phyloP scores from a whole-genome alignment of 1,139 yeast genomes.

The Kodamaea plutei region DNA sequence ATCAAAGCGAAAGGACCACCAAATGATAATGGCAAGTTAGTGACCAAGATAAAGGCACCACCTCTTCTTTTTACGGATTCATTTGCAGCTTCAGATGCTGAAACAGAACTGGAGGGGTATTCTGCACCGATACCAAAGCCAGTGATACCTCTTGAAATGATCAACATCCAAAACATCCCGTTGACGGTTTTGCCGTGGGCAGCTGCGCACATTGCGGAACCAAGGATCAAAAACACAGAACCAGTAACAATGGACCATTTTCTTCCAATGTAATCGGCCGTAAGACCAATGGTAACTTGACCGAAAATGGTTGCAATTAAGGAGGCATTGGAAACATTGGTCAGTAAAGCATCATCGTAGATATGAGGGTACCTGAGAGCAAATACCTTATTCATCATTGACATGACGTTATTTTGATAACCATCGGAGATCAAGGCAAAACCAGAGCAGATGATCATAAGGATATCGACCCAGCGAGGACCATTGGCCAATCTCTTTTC shows the following conservation, averaged over 20 bases:
- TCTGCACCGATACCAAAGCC: conserved; percentile 81
- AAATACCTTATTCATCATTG: conserved; percentile 52
- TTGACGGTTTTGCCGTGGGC: conserved; percentile 47
- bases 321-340: conserved; percentile 56
- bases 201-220: conserved; percentile 55
- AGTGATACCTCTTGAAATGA: conserved; percentile 61
- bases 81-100: conserved; percentile 73
- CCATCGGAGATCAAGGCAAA: conserved; percentile 62
- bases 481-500: conserved; percentile 27
- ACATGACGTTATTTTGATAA: conserved; percentile 60
- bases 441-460: conserved; percentile 51
- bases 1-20: conserved; percentile 78
- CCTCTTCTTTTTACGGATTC: conserved; percentile 60
- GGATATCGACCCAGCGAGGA: conserved; percentile 26
- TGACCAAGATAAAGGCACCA: conserved; percentile 57
- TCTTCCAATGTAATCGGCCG: conserved; percentile 56
- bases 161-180: conserved; percentile 75
- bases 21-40: conserved; percentile 67
- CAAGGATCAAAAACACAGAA: conserved; percentile 49
- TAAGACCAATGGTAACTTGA: conserved; percentile 50
- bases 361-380: conserved; percentile 39
- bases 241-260: conserved; percentile 57
- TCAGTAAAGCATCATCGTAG: conserved; percentile 43
- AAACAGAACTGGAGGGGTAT: conserved; percentile 64
- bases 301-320: conserved; percentile 59